A percentile compares a stretch with the other conserved stretches of the same genome.
phyloP scores from a whole-genome alignment of 306 rosid species.

The Crotalaria pallida region DNA sequence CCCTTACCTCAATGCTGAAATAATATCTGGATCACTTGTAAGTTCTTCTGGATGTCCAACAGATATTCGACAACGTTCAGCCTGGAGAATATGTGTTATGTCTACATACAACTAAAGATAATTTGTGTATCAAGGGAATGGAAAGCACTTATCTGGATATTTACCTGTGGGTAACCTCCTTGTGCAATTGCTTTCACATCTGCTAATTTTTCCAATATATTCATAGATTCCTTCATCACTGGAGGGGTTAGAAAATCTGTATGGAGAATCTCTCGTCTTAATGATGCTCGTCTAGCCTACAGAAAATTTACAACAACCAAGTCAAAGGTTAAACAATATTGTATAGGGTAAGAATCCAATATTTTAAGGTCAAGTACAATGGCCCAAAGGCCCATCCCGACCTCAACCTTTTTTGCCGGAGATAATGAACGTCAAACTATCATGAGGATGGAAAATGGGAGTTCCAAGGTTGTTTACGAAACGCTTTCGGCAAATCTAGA shows the following conservation, averaged over 20 bases:
- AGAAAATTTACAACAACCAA: slow-evolving; percentile 16
- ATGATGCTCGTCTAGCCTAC: slow-evolving; percentile 76
- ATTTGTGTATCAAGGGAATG: background rate
- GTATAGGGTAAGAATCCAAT: slow-evolving; percentile 1
- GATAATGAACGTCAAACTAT: background rate
- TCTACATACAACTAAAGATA: slow-evolving; percentile 6
- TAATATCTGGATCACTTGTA: slow-evolving; percentile 76
- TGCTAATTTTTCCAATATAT: slow-evolving; percentile 62
- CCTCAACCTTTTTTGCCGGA: background rate
- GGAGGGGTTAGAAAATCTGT: slow-evolving; percentile 90
- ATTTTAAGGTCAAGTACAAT: slow-evolving; percentile 1
- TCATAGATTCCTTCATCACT: slow-evolving; percentile 76
- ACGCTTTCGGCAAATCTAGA: slow-evolving; percentile 10
- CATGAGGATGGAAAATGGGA: background rate
- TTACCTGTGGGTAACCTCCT: slow-evolving; percentile 96
- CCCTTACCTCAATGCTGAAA: slow-evolving; percentile 82
- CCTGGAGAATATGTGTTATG: slow-evolving; percentile 40
- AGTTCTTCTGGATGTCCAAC: slow-evolving; percentile 73
- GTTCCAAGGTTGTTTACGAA: background rate
- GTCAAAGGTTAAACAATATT: background rate
- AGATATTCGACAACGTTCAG: slow-evolving; percentile 90
- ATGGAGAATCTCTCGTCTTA: slow-evolving; percentile 72
- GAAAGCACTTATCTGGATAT: background rate
- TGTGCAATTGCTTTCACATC: slow-evolving; percentile 73
- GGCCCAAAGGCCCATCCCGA: background rate